Base-by-base conservation (phyloP, 305 asterid species). In the Andrographis paniculata region DNA sequence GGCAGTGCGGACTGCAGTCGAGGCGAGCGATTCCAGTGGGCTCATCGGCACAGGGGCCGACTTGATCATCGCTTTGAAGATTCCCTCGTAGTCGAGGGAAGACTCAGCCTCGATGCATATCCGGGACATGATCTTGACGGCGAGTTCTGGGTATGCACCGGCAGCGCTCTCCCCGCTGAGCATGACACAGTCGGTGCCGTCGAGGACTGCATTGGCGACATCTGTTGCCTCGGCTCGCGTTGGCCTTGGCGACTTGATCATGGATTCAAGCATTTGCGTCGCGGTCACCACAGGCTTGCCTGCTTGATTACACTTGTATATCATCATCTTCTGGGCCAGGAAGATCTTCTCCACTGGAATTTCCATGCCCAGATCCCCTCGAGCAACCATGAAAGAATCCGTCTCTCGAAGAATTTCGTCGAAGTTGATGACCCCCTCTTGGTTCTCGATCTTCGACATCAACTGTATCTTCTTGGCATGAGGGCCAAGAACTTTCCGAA, bases 341-440 rank as follows among this genome's bases (percentile, higher is more conserved):
- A 70, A 77, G 56, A 77, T 74, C 56, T 77, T 77, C 52, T 77
- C 86, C 9, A 77, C 77, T 1, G 82, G 86, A 19, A 77, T 77
- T 57, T 77, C 86, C 86, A 77, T 77, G n/a, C 86, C 86, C 28
- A 77, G 79, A 56, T 77, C 86, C 37, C 86, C 86, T 46, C 86
- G 74, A 48, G 85, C 85, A 51, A 77, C 85, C 85, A 77, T 77
- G 56, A 73, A 77, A 17, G 85, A 59, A 50, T 77, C 86, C 0
- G 86, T 70, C 66, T 70, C 79, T 5, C 79, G 79, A 1, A 77
- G 78, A 52, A 77, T 77, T 58, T 77, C 86, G 6, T 77, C 86
- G 48, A 77, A 77, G 64, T 77, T 77, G 50, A 68, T 36, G 16
- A 77, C 86, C 15, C 86, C 86, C 61, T 77, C 86, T 68, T 77